These are phyloP conservation scores for Penicillium sumatraense DNA, from an alignment of 2,329 filamentous ascomycete genomes.

Conservation along the genomic window DNA sequence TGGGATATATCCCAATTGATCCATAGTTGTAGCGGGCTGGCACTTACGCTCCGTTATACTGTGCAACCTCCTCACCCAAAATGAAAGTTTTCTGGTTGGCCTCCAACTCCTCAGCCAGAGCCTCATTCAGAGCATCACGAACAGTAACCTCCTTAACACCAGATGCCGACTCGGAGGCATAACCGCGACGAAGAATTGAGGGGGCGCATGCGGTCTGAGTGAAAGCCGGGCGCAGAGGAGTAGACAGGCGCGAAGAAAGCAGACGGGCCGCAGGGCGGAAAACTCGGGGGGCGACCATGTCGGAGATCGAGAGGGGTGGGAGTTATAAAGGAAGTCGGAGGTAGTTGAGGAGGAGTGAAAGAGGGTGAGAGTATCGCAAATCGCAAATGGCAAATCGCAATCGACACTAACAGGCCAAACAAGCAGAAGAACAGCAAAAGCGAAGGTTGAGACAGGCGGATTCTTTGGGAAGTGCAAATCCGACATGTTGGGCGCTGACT, in stretches of 20 bases:
- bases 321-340: slow-evolving; percentile 53
- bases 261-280: slow-evolving; percentile 68
- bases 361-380: too few species aligned
- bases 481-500: slow-evolving; percentile 44
- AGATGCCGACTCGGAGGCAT: slow-evolving; percentile 55
- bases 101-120: slow-evolving; percentile 96
- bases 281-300: slow-evolving; percentile 65
- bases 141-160: slow-evolving; percentile 93
- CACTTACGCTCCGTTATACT: slow-evolving; percentile 92
- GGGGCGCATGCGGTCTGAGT: slow-evolving; percentile 55
- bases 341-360: slow-evolving; percentile 5
- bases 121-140: slow-evolving; percentile 96
- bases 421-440: too few species aligned
- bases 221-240: slow-evolving; percentile 59
- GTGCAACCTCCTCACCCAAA: slow-evolving; percentile 95
- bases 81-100: slow-evolving; percentile 92
- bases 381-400: too few species aligned
- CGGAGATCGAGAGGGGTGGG: slow-evolving; percentile 54
- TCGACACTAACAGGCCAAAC: too few species aligned
- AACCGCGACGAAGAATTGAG: slow-evolving; percentile 55
- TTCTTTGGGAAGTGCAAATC: too few species aligned
- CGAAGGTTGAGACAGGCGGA: too few species aligned
- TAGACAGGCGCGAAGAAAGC: slow-evolving; percentile 59
- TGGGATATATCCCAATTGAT: too few species aligned
- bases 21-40: too few species aligned